Evolutionary conservation across 108 stramenopile genomes (phyloP), one percentile per base, ranked within the genome.

Genomic region (Conticribra guillardii): DNA sequence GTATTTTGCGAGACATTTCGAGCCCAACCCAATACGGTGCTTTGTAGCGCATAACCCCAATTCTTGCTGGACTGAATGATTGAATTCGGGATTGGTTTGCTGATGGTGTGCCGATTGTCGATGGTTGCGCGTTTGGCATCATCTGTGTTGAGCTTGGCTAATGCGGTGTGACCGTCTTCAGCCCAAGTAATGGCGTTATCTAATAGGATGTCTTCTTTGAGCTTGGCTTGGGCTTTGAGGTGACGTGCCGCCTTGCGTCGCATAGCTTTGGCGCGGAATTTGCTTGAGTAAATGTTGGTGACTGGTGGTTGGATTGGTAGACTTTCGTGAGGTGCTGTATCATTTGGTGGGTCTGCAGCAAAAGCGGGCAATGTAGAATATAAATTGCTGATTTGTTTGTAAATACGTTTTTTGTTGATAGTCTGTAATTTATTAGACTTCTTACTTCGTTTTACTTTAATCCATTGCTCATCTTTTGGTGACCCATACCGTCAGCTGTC

Each of bases 291-390:
- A 9, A 19, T 14, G 5, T 30, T 33, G 4, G 56, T 16, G 29
- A 1, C 30, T 27, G 56, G 28, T 57, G 9, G 56, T 1, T 19
- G 29, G 29, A 17, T 1, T 31, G 30, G 5, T 2, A 2, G 5
- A 57, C 9, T 33, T 27, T 2, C 1, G 2, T 31, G 3, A 17
- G 28, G 1, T 27, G 28, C 14, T 31, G 14, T 11, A 57, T 9
- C n/a, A 17, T 57, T 9, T 19, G 30, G 56, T 57, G 52, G 52
- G 52, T 53, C 52, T 53, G 52, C 52, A 24, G 52, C 52, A 53
- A 21, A 30, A 9, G 11, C 28, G 5, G 29, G 56, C 2, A 57
- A 19, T 1, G 30, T 57, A 33, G 28, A 11, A 15, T 57, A 31
- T 11, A 16, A 18, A 57, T 57, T 57, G 31, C 28, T 30, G 11